These are phyloP conservation scores for Fusarium chuoi DNA, from an alignment of 2,329 filamentous ascomycete species.

Conservation along the genomic window DNA sequence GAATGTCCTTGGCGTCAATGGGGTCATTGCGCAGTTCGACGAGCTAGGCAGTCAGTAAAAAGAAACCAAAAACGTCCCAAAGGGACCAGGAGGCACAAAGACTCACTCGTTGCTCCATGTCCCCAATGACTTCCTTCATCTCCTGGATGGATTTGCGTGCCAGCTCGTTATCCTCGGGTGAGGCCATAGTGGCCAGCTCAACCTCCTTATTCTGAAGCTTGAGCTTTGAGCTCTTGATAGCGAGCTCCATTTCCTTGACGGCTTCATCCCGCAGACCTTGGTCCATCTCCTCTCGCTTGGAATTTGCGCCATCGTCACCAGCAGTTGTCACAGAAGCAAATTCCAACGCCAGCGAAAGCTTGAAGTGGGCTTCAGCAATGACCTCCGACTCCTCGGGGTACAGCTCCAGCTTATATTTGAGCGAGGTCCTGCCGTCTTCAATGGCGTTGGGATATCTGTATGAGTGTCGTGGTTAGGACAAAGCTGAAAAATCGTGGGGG, in stretches of 20 bases:
- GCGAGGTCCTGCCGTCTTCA: constrained; percentile 79
- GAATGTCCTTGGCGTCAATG: constrained; percentile 54
- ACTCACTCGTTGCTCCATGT: constrained; percentile 80
- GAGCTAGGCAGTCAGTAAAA: constrained; percentile 58
- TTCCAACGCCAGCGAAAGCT: constrained; percentile 92
- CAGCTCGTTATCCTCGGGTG: constrained; percentile 73
- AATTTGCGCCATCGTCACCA: constrained; percentile 58
- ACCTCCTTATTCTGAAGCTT: constrained; percentile 78
- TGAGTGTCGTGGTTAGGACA: constrained; percentile 11
- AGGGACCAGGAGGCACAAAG: constrained; percentile 8
- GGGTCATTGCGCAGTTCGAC: constrained; percentile 72
- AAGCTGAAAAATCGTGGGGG: neutral
- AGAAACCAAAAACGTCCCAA: neutral
- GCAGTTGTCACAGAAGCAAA: constrained; percentile 82
- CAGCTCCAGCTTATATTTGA: constrained; percentile 81
- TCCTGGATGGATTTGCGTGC: constrained; percentile 73
- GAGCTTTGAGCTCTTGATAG: constrained; percentile 76
- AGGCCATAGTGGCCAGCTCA: constrained; percentile 69
- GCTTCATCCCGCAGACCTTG: constrained; percentile 78
- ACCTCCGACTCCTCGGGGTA: constrained; percentile 84
- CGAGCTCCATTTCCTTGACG: constrained; percentile 75
- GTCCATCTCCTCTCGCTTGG: constrained; percentile 67
- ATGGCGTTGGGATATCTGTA: constrained; percentile 84
- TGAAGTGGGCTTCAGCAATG: constrained; percentile 95
- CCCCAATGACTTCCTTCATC: constrained; percentile 79